Evolutionary conservation across 495 filamentous ascomycete genomes (phyloP).

Genomic region (Aspergillus carlsbadensis): DNA sequence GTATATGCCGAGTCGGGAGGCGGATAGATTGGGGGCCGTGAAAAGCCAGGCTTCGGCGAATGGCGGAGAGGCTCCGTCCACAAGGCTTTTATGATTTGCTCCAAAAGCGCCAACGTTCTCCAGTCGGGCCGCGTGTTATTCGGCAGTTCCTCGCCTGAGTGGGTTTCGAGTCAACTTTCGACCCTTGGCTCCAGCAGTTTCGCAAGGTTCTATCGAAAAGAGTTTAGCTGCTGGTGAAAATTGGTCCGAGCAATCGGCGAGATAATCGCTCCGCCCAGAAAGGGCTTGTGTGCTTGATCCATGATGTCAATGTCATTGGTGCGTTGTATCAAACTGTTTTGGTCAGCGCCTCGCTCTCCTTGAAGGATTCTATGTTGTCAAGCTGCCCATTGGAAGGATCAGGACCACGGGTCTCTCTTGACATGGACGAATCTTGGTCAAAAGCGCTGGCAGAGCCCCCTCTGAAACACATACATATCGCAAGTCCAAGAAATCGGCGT

Average conservation of each 20-base stretch:
- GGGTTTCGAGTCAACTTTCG: background rate
- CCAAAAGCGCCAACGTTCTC: background rate
- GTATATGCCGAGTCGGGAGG: slow-evolving; percentile 2
- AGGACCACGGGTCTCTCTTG: too few relatives aligned
- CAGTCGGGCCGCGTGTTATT: slow-evolving; percentile 2
- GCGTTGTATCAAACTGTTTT: background rate
- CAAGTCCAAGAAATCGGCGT: too few relatives aligned
- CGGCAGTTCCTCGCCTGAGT: background rate
- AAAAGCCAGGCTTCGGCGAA: background rate
- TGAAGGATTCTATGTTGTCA: background rate
- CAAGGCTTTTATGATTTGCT: background rate
- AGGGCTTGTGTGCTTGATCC: slow-evolving; percentile 1
- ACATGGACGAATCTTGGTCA: too few relatives aligned
- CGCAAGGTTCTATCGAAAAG: slow-evolving; percentile 2
- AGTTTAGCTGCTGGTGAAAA: slow-evolving; percentile 3
- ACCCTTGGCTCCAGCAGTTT: background rate
- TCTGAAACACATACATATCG: too few relatives aligned
- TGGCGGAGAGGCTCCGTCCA: slow-evolving; percentile 3
- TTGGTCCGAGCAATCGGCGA: slow-evolving; percentile 1
- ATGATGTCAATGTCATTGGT: background rate
- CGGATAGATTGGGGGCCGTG: slow-evolving; percentile 8
- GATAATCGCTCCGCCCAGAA: background rate
- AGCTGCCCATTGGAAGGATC: background rate
- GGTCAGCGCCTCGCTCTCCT: background rate
- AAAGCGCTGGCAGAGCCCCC: too few relatives aligned